A percentile compares a stretch with the other conserved stretches of the same genome.
These are phyloP conservation scores for Amoeboradix gromovi DNA, from an alignment of 371 early-diverging fungal species.

Conservation along the genomic window DNA sequence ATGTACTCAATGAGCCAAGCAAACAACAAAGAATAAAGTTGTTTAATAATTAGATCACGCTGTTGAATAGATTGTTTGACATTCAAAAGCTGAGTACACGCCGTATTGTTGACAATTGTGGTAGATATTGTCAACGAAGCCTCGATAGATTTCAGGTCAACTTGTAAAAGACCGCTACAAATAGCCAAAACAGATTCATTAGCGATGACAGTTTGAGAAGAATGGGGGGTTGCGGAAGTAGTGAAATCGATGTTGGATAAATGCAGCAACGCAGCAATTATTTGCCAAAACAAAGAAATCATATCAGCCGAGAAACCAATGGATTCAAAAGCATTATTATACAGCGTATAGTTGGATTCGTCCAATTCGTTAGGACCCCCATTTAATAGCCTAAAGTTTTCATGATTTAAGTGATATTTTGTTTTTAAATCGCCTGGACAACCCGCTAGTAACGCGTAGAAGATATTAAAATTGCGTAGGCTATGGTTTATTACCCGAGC, in stretches of 20 bases:
- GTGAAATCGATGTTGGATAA: slow-evolving; percentile 63
- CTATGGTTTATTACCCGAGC: slow-evolving; percentile 27
- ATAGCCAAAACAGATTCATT: slow-evolving; percentile 39
- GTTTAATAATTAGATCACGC: slow-evolving; percentile 34
- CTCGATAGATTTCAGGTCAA: slow-evolving; percentile 44
- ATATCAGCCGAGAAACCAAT: slow-evolving; percentile 48
- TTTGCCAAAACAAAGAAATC: slow-evolving; percentile 44
- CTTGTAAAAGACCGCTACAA: slow-evolving; percentile 52
- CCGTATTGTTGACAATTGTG: slow-evolving; percentile 36
- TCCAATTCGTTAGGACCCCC: slow-evolving; percentile 13
- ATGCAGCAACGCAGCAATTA: slow-evolving; percentile 57
- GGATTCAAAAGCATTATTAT: slow-evolving; percentile 41
- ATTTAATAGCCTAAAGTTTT: not conserved
- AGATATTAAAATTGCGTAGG: slow-evolving; percentile 59
- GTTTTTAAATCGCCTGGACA: slow-evolving; percentile 1
- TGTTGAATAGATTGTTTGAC: slow-evolving; percentile 30
- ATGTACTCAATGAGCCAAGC: slow-evolving; percentile 57
- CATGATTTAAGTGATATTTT: not conserved
- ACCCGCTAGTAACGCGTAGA: slow-evolving; percentile 41
- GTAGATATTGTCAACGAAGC: slow-evolving; percentile 55
- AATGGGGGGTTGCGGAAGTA: slow-evolving; percentile 24
- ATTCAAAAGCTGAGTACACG: slow-evolving; percentile 57
- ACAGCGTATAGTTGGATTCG: slow-evolving; percentile 21
- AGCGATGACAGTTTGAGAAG: slow-evolving; percentile 14
- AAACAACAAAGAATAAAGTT: slow-evolving; percentile 41